These are phyloP conservation scores for Ceraceosorus guamensis DNA, from an alignment of 1,284 basidiomycete species.

Conservation along the genomic window DNA sequence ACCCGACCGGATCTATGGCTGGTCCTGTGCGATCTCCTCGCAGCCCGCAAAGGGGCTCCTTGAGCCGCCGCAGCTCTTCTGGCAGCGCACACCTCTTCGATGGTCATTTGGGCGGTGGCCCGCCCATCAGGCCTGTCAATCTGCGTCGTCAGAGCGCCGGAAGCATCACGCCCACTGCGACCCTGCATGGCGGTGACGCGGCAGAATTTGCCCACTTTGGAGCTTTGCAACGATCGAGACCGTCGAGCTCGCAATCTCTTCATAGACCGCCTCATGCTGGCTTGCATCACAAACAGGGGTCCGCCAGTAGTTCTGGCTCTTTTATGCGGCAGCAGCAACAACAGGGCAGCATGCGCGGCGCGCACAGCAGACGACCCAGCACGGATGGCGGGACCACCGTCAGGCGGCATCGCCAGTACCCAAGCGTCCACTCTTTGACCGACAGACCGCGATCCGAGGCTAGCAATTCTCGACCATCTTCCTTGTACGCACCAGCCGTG, in stretches of 20 bases:
- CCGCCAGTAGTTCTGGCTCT: constrained; percentile 27
- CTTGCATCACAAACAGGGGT: constrained; percentile 27
- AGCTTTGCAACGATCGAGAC: constrained; percentile 15
- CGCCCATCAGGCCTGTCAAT: constrained; percentile 18
- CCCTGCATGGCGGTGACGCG: constrained; percentile 25
- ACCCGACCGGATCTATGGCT: not conserved
- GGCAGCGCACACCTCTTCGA: constrained; percentile 20
- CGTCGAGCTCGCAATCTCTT: constrained; percentile 31
- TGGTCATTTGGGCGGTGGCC: not conserved
- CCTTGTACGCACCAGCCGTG: not conserved
- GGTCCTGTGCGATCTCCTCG: constrained; percentile 13
- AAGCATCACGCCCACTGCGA: constrained; percentile 39
- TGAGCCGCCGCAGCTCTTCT: constrained; percentile 26
- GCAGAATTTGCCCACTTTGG: constrained; percentile 3
- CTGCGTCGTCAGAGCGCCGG: constrained; percentile 32
- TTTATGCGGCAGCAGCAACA: constrained; percentile 6
- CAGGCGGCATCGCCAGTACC: constrained; percentile 28
- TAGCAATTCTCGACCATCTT: constrained; percentile 14
- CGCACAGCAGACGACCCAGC: constrained; percentile 17
- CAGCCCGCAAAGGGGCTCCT: constrained; percentile 21
- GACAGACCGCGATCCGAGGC: constrained; percentile 2
- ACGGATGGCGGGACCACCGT: constrained; percentile 31
- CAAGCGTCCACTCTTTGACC: too few relatives aligned
- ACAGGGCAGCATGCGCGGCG: constrained; percentile 1
- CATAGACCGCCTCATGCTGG: constrained; percentile 11